phyloP scores from a whole-genome alignment of 352 stramenopile genomes.

The Halophytophthora polymorphica region DNA sequence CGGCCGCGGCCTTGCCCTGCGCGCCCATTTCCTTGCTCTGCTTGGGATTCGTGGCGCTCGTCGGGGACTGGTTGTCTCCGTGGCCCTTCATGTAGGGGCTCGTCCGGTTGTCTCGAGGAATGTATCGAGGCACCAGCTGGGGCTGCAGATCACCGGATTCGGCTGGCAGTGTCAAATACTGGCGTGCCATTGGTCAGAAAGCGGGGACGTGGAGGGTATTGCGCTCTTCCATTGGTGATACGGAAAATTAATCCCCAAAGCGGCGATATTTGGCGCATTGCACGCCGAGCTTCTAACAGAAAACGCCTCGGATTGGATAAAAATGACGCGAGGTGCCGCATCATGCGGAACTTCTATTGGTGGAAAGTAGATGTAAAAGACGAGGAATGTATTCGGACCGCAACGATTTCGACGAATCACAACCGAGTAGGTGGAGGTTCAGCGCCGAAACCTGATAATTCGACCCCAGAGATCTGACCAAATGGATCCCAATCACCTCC shows the following conservation, averaged over 20 bases:
- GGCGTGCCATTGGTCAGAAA: not conserved
- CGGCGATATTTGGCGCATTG: not conserved
- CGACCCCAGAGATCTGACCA: not conserved
- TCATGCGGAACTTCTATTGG: not conserved
- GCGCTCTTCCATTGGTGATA: not conserved
- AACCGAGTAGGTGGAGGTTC: not conserved
- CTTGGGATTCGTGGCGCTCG: not conserved
- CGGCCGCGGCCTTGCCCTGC: conserved; percentile 7
- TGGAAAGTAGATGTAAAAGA: too few relatives aligned
- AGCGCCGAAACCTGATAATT: too few relatives aligned
- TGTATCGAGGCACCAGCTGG: too few relatives aligned
- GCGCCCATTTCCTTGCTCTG: conserved; percentile 3
- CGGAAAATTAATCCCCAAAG: not conserved
- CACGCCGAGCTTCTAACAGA: not conserved
- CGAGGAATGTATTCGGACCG: not conserved
- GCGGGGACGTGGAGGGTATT: not conserved
- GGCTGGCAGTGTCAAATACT: conserved; percentile 12
- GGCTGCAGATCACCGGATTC: too few relatives aligned
- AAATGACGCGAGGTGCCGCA: not conserved
- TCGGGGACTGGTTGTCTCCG: too few relatives aligned
- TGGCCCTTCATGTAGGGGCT: too few relatives aligned
- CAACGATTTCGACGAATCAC: not conserved
- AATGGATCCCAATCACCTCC: not conserved
- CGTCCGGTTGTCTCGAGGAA: too few relatives aligned
- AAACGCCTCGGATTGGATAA: too few relatives aligned